phyloP scores from a whole-genome alignment of 495 filamentous ascomycete genomes.

The Aspergillus sclerotioniger region DNA sequence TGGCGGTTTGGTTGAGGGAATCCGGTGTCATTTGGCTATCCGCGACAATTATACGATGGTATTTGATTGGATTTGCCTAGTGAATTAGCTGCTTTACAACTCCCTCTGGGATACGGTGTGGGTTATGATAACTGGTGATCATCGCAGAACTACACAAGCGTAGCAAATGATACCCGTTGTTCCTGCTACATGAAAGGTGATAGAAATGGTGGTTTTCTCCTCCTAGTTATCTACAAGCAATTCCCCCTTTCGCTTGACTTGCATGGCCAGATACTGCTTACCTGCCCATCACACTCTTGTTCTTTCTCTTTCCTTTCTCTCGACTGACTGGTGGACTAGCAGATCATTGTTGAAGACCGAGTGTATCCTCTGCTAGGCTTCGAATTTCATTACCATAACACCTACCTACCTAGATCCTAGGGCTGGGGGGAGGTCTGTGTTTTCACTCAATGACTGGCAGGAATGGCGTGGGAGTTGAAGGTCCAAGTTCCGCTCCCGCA shows the following conservation, averaged over 20 bases:
- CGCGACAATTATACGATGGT: not conserved
- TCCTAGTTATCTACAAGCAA: too few relatives aligned
- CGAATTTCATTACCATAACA: not conserved
- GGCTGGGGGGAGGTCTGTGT: not conserved
- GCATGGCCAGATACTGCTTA: not conserved
- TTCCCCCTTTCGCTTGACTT: too few relatives aligned
- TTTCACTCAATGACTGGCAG: constrained; percentile 13
- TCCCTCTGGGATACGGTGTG: not conserved
- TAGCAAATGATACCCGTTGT: constrained; percentile 11
- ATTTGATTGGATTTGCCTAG: not conserved
- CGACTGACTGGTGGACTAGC: not conserved
- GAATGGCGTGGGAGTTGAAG: constrained; percentile 39
- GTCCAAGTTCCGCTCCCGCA: constrained; percentile 16
- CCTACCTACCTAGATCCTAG: not conserved
- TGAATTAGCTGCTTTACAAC: not conserved
- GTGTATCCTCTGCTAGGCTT: not conserved
- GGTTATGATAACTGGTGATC: not conserved
- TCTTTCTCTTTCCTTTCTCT: not conserved
- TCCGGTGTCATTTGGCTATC: not conserved
- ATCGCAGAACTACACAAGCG: not conserved
- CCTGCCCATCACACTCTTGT: not conserved
- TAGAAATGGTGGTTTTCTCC: not conserved
- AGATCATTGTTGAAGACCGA: not conserved
- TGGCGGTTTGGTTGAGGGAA: constrained; percentile 15
- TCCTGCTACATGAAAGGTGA: not conserved